Conservation (phyloP, 2,329 filamentous ascomycete genomes). For the Penicillium aurantiogriseum region DNA sequence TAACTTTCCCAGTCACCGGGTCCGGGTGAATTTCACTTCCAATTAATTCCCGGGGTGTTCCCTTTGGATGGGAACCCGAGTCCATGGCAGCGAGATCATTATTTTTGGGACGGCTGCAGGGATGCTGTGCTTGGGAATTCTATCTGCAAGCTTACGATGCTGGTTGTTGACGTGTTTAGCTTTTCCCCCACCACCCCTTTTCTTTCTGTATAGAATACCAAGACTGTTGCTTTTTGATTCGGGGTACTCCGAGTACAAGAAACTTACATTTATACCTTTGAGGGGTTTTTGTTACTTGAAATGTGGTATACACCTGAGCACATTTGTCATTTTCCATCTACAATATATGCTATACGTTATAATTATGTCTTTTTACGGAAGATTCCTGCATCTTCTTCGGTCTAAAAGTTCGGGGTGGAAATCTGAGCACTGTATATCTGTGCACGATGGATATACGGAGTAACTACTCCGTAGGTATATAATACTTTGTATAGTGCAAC, state of each 20-base stretch:
- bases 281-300: background rate
- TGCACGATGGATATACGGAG: too few relatives aligned
- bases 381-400: background rate
- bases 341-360: background rate
- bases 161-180: background rate
- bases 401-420: background rate
- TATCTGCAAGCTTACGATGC: background rate
- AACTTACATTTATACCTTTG: background rate
- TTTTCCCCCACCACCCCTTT: background rate
- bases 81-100: constrained; percentile 15
- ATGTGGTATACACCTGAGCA: background rate
- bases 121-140: constrained; percentile 1
- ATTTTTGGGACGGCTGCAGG: constrained; percentile 14
- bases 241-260: constrained; percentile 14
- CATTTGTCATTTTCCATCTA: background rate
- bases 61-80: constrained; percentile 17
- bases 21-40: constrained; percentile 9
- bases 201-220: background rate
- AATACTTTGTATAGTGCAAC: background rate
- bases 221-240: background rate
- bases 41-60: constrained; percentile 17
- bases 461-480: too few relatives aligned
- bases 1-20: constrained; percentile 23
- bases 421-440: background rate
- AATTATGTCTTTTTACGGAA: background rate